These are phyloP conservation scores for Eutrema heterophyllum DNA, from an alignment of 345 rosid genomes.

Conservation along the genomic window DNA sequence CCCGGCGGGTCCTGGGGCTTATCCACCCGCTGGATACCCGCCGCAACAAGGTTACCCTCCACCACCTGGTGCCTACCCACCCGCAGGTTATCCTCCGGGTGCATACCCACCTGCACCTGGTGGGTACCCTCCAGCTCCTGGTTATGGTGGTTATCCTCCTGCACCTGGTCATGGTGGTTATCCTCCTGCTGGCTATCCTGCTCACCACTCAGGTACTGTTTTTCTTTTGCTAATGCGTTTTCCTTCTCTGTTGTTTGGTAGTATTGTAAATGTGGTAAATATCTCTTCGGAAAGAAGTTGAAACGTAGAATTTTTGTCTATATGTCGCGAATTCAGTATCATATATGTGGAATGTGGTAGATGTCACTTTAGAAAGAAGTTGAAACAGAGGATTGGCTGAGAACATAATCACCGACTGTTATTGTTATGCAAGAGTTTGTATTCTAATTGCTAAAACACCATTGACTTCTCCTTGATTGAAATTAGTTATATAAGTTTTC, in stretches of 20 bases:
- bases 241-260: neutral
- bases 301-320: neutral
- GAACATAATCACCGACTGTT: neutral
- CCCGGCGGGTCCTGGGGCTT: constrained; percentile 9
- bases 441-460: neutral
- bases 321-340: neutral
- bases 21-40: constrained; percentile 26
- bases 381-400: neutral
- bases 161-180: constrained; percentile 42
- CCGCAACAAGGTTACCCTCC: constrained; percentile 35
- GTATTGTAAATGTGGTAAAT: neutral
- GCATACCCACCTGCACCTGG: constrained; percentile 46
- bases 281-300: neutral
- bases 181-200: constrained; percentile 36
- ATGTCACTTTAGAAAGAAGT: neutral
- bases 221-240: neutral
- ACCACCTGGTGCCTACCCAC: constrained; percentile 26
- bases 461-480: neutral
- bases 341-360: neutral
- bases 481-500: neutral
- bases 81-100: constrained; percentile 18
- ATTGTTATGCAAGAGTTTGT: neutral
- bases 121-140: constrained; percentile 37
- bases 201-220: constrained; percentile 57
- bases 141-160: constrained; percentile 47